Conservation (phyloP, 129 eudicot species). For the Sambucus nigra region DNA sequence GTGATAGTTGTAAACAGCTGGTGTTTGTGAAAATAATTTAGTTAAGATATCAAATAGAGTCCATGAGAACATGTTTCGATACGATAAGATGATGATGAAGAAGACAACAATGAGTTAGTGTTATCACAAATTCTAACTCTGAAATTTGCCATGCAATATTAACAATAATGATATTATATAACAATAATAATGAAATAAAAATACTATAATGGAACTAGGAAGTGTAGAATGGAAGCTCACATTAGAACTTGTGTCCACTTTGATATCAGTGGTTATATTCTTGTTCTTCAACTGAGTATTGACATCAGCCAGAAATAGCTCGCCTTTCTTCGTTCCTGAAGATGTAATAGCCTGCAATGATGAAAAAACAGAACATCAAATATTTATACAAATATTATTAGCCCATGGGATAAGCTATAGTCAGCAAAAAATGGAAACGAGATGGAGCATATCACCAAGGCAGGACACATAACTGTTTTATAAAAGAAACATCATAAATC, state of each 20-base stretch:
- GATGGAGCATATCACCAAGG: too few species aligned
- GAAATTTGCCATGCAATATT: neutral
- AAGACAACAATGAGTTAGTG: neutral
- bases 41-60: neutral
- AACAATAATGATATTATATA: neutral
- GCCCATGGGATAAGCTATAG: neutral
- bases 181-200: neutral
- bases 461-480: neutral
- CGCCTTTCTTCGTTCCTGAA: conserved; percentile 58
- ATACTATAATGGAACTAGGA: neutral
- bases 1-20: conserved; percentile 80
- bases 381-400: neutral
- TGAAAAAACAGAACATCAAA: neutral
- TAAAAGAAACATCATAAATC: neutral
- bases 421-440: too few species aligned
- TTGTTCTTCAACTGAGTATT: conserved; percentile 47
- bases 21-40: conserved; percentile 3
- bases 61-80: neutral
- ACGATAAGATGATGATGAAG: neutral
- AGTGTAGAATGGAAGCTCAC: conserved; percentile 12
- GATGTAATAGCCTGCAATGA: conserved; percentile 47
- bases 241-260: conserved; percentile 59
- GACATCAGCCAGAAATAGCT: conserved; percentile 53
- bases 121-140: neutral
- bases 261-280: conserved; percentile 54